A percentile compares a stretch with the other conserved stretches of the same genome.
phyloP scores from a whole-genome alignment of 768 basidiomycete genomes.

The Strobilomyces echinocephalus region DNA sequence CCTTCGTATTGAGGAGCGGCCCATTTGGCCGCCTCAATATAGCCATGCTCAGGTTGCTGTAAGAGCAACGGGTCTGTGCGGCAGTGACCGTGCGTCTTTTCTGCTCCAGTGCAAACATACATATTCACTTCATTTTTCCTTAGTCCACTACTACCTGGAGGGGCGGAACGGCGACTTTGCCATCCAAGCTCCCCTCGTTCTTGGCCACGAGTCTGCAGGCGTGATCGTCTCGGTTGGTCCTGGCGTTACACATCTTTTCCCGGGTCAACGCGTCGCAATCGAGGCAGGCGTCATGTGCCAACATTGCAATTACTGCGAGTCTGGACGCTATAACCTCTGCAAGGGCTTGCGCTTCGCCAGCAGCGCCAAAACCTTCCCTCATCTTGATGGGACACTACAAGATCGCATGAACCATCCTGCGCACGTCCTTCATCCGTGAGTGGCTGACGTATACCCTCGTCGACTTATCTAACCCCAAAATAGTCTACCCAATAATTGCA shows the following conservation, averaged over 20 bases:
- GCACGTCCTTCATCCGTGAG: constrained; percentile 82
- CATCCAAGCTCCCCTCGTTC: constrained; percentile 77
- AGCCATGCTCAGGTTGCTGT: constrained; percentile 79
- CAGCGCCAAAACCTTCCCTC: constrained; percentile 88
- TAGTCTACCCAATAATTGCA: constrained; percentile 71
- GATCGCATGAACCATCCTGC: constrained; percentile 85
- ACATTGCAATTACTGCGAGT: constrained; percentile 60
- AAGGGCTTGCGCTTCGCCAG: constrained; percentile 84
- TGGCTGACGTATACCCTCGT: constrained; percentile 13
- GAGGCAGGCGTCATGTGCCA: constrained; percentile 91
- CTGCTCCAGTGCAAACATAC: not conserved
- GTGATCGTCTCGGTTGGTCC: constrained; percentile 79
- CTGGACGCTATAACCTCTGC: constrained; percentile 92
- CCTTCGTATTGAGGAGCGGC: constrained; percentile 73
- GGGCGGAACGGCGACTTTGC: constrained; percentile 92
- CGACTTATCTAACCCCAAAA: constrained; percentile 9
- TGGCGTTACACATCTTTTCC: constrained; percentile 54
- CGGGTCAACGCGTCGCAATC: constrained; percentile 88
- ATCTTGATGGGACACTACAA: constrained; percentile 89
- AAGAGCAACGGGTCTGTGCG: constrained; percentile 85
- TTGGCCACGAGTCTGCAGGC: constrained; percentile 94
- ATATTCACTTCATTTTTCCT: constrained; percentile 1
- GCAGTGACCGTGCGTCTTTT: constrained; percentile 62
- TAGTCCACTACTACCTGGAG: constrained; percentile 88
- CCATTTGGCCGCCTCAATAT: constrained; percentile 62